These are phyloP conservation scores for Fusarium sambucinum DNA, from an alignment of 2,329 filamentous ascomycete genomes.

Conservation along the genomic window DNA sequence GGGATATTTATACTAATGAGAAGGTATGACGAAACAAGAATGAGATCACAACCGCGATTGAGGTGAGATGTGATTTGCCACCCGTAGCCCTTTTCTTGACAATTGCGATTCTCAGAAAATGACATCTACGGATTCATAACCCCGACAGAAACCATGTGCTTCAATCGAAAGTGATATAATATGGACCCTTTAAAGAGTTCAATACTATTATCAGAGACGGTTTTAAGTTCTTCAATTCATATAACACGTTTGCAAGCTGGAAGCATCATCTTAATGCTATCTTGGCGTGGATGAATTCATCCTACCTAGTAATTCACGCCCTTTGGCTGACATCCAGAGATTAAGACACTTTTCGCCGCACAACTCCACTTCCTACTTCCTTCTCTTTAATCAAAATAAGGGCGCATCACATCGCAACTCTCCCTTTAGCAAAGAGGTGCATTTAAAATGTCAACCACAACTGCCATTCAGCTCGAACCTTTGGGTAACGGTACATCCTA, in stretches of 20 bases:
- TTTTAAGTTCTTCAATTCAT: neutral
- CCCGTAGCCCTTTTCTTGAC: conserved; percentile 22
- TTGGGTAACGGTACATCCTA: conserved; percentile 16
- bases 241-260: neutral
- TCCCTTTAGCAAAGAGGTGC: neutral
- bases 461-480: conserved; percentile 30
- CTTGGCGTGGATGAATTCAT: conserved; percentile 9
- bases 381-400: neutral
- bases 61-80: neutral
- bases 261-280: neutral
- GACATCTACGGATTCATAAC: neutral
- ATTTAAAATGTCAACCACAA: conserved; percentile 31
- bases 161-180: neutral
- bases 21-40: neutral
- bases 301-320: conserved; percentile 1
- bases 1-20: neutral
- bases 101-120: neutral
- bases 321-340: conserved; percentile 22
- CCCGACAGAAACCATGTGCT: neutral
- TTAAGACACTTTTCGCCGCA: neutral
- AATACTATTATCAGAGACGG: neutral
- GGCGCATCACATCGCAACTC: neutral
- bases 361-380: accelerated
- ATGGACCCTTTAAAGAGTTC: accelerated
- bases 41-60: neutral